Evolutionary conservation across 768 basidiomycete species (phyloP), one percentile per base, ranked within the genome.

Genomic region (Boletus barrowsii): DNA sequence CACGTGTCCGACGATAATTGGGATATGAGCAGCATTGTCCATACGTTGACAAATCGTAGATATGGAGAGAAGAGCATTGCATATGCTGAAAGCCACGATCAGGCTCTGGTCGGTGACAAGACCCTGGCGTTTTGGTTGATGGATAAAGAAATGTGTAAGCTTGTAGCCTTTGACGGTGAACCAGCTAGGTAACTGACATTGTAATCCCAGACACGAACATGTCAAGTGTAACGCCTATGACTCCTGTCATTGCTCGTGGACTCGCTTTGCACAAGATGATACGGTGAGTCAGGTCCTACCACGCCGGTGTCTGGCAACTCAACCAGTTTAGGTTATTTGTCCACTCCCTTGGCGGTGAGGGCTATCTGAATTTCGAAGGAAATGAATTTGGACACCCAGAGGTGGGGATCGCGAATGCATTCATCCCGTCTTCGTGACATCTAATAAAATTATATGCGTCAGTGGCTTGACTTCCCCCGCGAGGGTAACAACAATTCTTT

Each of bases 391-490:
- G 96, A 41, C 96, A 99, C 70, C 96, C 96, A 11, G 96, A 99
- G 76, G 93, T 87, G 57, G 43, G 76, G 67, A 20, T 44, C 20
- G 3, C 26, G 33, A 43, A 47, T 17, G 24, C 18, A 18, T 43
- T 39, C 4, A 42, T 39, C 14, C 29, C 17, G 1, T 26, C 43
- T 26, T 41, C 42, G 24, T 42, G 32, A 58, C 33, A 20, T 47
- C 7, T 20, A 22, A 22, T 22, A 22, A 22, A 22, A 22, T 22
- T 22, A 22, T 22, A 40, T 24, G 5, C 42, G n/a, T 51, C 46
- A 93, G 86, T 99, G 97, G 97, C 92, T 99, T 63, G 97, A 99
- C 72, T 99, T 99, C 75, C 97, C 97, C 40, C 89, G 97, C 30
- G 91, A 84, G 62, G 97, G 97, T 18, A 99, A 99, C 68, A 81